phyloP scores from a whole-genome alignment of 2,329 filamentous ascomycete species.

The Aspergillus floridensis region DNA sequence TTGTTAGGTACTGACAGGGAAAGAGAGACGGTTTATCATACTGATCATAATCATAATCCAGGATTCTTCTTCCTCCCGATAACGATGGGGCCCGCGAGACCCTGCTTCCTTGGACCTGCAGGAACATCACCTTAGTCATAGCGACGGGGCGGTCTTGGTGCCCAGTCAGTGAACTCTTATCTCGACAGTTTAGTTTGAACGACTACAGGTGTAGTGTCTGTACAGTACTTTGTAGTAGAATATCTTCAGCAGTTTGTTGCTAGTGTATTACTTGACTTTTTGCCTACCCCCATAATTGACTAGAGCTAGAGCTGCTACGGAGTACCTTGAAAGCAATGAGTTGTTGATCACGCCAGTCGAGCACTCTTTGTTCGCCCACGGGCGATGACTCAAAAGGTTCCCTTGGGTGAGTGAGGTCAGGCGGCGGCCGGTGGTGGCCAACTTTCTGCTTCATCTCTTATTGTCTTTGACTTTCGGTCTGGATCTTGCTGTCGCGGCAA shows the following conservation, averaged over 20 bases:
- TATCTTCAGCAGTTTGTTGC: background rate
- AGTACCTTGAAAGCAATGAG: too few species aligned
- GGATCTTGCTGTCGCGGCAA: background rate
- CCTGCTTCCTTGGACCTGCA: slow-evolving; percentile 20
- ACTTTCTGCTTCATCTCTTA: background rate
- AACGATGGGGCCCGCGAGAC: slow-evolving; percentile 5
- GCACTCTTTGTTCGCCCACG: background rate
- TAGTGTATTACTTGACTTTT: background rate
- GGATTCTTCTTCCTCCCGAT: background rate
- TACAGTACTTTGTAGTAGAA: background rate
- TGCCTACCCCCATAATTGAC: background rate
- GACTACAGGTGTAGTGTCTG: too few species aligned
- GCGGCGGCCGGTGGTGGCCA: background rate
- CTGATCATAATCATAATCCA: background rate
- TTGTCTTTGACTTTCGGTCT: background rate
- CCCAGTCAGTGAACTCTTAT: background rate
- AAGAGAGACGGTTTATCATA: too few species aligned
- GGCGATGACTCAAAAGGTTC: background rate
- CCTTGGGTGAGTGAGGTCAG: background rate
- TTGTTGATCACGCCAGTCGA: too few species aligned
- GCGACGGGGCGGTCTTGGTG: slow-evolving; percentile 13
- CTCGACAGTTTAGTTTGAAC: background rate
- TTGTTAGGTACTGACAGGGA: background rate
- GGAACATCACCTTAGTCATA: slow-evolving; percentile 19
- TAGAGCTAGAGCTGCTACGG: too few species aligned